phyloP scores from a whole-genome alignment of 352 stramenopile genomes.

The Phytophthora cajani region DNA sequence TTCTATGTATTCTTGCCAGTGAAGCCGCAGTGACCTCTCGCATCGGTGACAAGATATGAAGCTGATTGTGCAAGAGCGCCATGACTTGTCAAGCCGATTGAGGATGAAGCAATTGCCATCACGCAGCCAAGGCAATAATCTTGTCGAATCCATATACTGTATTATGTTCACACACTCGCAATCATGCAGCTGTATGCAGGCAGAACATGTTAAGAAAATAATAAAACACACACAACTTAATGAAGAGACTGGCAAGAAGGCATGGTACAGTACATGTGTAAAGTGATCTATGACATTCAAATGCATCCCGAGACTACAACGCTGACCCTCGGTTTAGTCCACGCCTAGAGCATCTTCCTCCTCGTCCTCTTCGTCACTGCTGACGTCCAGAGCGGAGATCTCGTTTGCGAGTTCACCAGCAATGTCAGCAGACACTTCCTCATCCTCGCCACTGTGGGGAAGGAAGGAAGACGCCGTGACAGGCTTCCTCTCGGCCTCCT shows the following conservation, averaged over 20 bases:
- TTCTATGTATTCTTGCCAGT: constrained; percentile 29
- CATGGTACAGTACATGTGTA: constrained; percentile 6
- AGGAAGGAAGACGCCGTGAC: constrained; percentile 41
- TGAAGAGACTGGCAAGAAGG: neutral
- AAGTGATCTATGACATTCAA: constrained; percentile 25
- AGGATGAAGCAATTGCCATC: constrained; percentile 20
- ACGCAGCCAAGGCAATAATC: constrained; percentile 22
- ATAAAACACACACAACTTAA: constrained; percentile 3
- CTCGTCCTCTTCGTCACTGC: constrained; percentile 84
- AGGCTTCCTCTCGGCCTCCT: constrained; percentile 18
- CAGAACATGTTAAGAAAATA: constrained; percentile 15
- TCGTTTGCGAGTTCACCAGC: constrained; percentile 72
- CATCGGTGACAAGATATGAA: constrained; percentile 37
- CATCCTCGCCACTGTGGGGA: constrained; percentile 52
- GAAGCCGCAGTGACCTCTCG: constrained; percentile 24
- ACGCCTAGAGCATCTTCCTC: constrained; percentile 55
- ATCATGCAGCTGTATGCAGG: neutral
- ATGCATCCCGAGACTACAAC: constrained; percentile 12
- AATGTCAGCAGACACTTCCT: constrained; percentile 74
- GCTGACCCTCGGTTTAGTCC: constrained; percentile 41
- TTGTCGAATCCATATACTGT: constrained; percentile 40
- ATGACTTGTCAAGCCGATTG: constrained; percentile 22
- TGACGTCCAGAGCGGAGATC: constrained; percentile 82
- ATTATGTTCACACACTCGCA: constrained; percentile 28
- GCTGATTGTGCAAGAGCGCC: constrained; percentile 43